These are phyloP conservation scores for Pseudodiploospora longispora DNA, from an alignment of 2,329 filamentous ascomycete species.

Conservation along the genomic window DNA sequence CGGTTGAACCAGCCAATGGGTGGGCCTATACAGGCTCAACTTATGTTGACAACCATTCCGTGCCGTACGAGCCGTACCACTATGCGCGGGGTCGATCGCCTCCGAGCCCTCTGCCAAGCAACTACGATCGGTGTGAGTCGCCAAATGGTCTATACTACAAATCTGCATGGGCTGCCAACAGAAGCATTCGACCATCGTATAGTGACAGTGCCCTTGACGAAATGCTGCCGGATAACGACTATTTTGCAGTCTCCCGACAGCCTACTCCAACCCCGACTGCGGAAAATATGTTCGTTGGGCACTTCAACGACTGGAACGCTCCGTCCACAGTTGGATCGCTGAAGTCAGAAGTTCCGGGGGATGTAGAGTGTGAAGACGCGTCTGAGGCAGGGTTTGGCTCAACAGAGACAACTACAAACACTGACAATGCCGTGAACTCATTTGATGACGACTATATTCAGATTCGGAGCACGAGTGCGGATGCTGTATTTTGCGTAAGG, in stretches of 20 bases:
- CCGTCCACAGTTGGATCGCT: too few relatives aligned
- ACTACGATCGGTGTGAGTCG: conserved; percentile 29
- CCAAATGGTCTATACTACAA: conserved; percentile 18
- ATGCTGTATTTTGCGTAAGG: too few relatives aligned
- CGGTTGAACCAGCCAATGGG: conserved; percentile 33
- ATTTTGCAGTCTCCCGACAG: conserved; percentile 3
- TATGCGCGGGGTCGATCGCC: conserved; percentile 46
- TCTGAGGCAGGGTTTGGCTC: too few relatives aligned
- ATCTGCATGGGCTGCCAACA: conserved; percentile 31
- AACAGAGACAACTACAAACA: too few relatives aligned
- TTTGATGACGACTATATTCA: too few relatives aligned
- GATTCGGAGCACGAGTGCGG: too few relatives aligned
- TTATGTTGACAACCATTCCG: conserved; percentile 26
- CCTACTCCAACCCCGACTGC: conserved; percentile 10
- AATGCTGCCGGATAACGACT: conserved; percentile 7
- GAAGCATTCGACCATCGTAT: conserved; percentile 31
- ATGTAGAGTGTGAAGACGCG: too few relatives aligned
- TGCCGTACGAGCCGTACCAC: conserved; percentile 35
- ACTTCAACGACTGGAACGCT: conserved; percentile 1
- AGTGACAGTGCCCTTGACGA: conserved; percentile 24
- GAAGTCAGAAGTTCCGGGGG: too few relatives aligned
- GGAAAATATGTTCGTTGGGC: conserved; percentile 2
- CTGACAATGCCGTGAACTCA: too few relatives aligned
- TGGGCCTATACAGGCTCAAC: conserved; percentile 35
- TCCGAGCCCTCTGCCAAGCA: conserved; percentile 40